Conservation (phyloP, 2,329 filamentous ascomycete genomes). For the Sarocladium oryzae region DNA sequence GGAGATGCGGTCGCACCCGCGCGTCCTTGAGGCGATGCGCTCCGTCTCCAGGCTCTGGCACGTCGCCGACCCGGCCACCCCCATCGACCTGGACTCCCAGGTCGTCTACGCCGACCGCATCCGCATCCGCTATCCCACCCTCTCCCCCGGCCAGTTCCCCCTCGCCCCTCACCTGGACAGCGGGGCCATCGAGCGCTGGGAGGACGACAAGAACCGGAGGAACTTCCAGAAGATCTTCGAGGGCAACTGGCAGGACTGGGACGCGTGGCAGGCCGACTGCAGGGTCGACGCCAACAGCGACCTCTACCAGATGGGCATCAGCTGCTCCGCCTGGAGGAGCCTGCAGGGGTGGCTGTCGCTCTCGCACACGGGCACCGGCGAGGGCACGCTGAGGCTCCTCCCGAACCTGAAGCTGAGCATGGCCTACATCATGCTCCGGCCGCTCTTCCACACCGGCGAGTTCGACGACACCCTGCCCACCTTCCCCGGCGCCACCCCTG, state of each 20-base stretch:
- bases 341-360: slow-evolving; percentile 79
- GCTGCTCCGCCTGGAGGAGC: slow-evolving; percentile 73
- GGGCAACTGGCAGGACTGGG: slow-evolving; percentile 70
- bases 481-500: slow-evolving; percentile 62
- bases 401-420: slow-evolving; percentile 65
- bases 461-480: slow-evolving; percentile 27
- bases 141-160: slow-evolving; percentile 55
- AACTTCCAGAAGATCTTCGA: slow-evolving; percentile 62
- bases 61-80: not conserved
- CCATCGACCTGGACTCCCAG: not conserved
- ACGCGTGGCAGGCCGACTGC: slow-evolving; percentile 66
- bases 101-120: slow-evolving; percentile 45
- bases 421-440: slow-evolving; percentile 68
- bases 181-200: slow-evolving; percentile 65
- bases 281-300: slow-evolving; percentile 60
- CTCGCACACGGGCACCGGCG: slow-evolving; percentile 57
- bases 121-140: slow-evolving; percentile 51
- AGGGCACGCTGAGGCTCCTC: slow-evolving; percentile 72
- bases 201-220: slow-evolving; percentile 53
- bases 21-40: not conserved
- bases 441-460: slow-evolving; percentile 59
- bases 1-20: not conserved
- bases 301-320: slow-evolving; percentile 68
- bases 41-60: not conserved
- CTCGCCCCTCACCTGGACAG: slow-evolving; percentile 63